phyloP scores from a whole-genome alignment of 164 flowering plant genomes.

The Magnolia kwangsiensis region DNA sequence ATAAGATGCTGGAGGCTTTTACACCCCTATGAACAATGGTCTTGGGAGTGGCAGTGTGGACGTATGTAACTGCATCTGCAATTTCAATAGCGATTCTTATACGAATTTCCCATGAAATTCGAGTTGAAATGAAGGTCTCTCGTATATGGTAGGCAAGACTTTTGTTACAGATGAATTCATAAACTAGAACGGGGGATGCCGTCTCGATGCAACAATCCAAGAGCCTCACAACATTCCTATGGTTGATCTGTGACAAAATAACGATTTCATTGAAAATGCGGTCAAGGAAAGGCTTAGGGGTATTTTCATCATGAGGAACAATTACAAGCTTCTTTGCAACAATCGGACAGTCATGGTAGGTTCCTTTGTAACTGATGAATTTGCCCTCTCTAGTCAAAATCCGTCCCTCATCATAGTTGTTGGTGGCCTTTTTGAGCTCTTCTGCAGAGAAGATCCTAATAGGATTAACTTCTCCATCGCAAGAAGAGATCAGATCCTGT shows the following conservation, averaged over 20 bases:
- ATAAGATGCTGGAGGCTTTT: slow-evolving; percentile 39
- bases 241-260: not conserved
- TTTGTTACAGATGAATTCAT: not conserved
- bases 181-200: slow-evolving; percentile 13
- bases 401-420: not conserved
- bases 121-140: not conserved
- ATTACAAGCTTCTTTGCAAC: too few species aligned
- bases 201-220: not conserved
- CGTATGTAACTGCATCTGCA: slow-evolving; percentile 39
- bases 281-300: not conserved
- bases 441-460: slow-evolving; percentile 8
- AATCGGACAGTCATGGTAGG: not conserved
- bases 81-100: slow-evolving; percentile 43
- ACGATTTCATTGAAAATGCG: not conserved
- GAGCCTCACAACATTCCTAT: too few species aligned
- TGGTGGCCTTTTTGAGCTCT: slow-evolving; percentile 11
- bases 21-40: slow-evolving; percentile 44
- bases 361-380: not conserved
- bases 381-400: not conserved
- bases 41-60: slow-evolving; percentile 43
- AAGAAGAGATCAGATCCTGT: slow-evolving; percentile 9
- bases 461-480: slow-evolving; percentile 2
- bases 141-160: not conserved
- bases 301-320: not conserved
- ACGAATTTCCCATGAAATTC: slow-evolving; percentile 45